phyloP scores from a whole-genome alignment of 2,329 filamentous ascomycete genomes.

The Ophiosphaerella narmari region DNA sequence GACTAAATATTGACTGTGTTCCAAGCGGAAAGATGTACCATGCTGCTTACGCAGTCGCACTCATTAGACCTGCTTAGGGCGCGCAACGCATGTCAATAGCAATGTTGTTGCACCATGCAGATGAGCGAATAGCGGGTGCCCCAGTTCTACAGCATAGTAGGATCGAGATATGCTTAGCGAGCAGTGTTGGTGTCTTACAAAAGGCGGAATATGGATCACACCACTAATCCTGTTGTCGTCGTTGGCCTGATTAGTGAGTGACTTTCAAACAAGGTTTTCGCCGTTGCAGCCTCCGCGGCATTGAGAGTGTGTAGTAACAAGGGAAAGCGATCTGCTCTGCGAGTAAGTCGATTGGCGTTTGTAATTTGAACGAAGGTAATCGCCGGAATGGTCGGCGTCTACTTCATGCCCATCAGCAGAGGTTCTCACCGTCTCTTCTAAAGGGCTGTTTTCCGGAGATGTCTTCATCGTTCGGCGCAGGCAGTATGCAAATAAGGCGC shows the following conservation, averaged over 20 bases:
- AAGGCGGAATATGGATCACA: too few relatives aligned
- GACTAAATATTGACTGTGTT: constrained; percentile 18
- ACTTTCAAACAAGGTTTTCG: too few relatives aligned
- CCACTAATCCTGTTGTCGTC: too few relatives aligned
- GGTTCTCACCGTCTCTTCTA: too few relatives aligned
- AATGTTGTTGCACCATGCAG: constrained; percentile 14
- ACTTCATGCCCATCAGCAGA: neutral
- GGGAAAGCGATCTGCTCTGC: neutral
- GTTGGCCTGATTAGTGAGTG: too few relatives aligned
- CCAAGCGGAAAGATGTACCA: constrained; percentile 6
- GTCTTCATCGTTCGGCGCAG: too few relatives aligned
- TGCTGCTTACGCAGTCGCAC: constrained; percentile 21
- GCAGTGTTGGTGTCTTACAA: too few relatives aligned
- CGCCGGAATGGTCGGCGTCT: neutral
- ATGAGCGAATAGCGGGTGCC: constrained; percentile 13
- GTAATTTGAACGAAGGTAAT: neutral
- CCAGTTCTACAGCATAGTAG: neutral
- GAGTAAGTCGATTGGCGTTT: neutral
- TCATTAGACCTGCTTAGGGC: constrained; percentile 14
- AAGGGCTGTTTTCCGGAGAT: too few relatives aligned
- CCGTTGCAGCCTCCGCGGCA: too few relatives aligned
- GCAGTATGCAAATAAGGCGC: too few relatives aligned
- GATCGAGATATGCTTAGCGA: constrained; percentile 15
- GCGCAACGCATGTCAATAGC: constrained; percentile 6
- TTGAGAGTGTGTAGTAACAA: neutral